phyloP scores from a whole-genome alignment of 2,329 filamentous ascomycete genomes.

The Stenocarpella maydis region DNA sequence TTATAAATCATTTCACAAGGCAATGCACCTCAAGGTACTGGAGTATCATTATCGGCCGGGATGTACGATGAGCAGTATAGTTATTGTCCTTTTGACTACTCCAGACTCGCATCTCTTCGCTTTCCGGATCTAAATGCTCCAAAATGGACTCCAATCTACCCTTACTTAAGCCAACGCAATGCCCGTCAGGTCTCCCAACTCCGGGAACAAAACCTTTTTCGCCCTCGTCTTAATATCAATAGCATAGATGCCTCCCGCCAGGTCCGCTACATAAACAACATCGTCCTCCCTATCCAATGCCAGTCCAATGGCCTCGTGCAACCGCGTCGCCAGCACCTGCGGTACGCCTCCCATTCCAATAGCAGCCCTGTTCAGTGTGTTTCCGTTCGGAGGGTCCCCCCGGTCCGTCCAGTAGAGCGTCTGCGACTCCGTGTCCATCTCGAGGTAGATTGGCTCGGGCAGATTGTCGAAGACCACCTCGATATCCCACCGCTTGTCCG shows the following conservation, averaged over 20 bases:
- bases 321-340: constrained; percentile 29
- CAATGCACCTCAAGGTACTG: neutral
- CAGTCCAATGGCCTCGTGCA: constrained; percentile 32
- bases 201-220: constrained; percentile 27
- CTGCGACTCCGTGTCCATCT: constrained; percentile 55
- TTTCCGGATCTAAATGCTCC: neutral
- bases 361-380: constrained; percentile 56
- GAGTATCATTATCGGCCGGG: too few species aligned
- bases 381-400: constrained; percentile 64
- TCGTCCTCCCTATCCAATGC: constrained; percentile 28
- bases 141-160: neutral
- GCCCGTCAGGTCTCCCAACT: constrained; percentile 26
- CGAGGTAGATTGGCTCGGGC: constrained; percentile 66
- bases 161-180: constrained; percentile 23
- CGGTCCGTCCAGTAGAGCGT: constrained; percentile 68
- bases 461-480: constrained; percentile 52
- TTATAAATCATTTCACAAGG: too few species aligned
- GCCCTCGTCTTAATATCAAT: constrained; percentile 32
- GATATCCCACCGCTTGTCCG: constrained; percentile 49
- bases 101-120: neutral
- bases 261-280: constrained; percentile 30
- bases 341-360: constrained; percentile 28
- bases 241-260: constrained; percentile 30
- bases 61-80: too few species aligned
- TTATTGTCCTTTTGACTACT: too few species aligned